Evolutionary conservation across 1,284 basidiomycete genomes (phyloP).

Genomic region (Agroathelia rolfsii): DNA sequence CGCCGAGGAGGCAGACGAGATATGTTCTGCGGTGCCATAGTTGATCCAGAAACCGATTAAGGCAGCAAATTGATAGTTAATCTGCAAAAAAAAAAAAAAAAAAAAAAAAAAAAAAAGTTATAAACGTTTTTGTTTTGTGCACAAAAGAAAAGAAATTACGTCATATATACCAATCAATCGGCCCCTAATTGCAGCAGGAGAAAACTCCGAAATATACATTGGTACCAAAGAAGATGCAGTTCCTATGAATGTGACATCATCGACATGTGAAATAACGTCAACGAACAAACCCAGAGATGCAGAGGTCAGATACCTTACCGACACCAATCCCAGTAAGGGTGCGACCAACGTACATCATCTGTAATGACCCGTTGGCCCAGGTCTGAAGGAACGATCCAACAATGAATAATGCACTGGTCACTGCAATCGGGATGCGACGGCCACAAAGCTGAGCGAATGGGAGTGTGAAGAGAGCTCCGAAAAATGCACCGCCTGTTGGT

Average conservation of each 20-base stretch:
- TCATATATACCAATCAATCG: constrained; percentile 41
- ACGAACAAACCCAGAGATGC: too few relatives aligned
- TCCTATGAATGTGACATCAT: too few relatives aligned
- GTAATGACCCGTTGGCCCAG: constrained; percentile 24
- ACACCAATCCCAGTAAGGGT: too few relatives aligned
- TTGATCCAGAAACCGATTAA: constrained; percentile 37
- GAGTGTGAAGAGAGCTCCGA: constrained; percentile 29
- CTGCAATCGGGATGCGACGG: too few relatives aligned
- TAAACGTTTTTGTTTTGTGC: constrained; percentile 12
- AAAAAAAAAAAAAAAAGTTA: not conserved
- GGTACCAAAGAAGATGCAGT: constrained; percentile 32
- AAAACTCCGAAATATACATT: constrained; percentile 32
- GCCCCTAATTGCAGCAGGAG: constrained; percentile 36
- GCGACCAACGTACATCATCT: constrained; percentile 23
- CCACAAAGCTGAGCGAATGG: constrained; percentile 24
- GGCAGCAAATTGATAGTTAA: not conserved
- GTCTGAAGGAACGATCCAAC: too few relatives aligned
- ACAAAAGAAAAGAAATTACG: constrained; percentile 16
- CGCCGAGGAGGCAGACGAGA: constrained; percentile 21
- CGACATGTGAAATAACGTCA: too few relatives aligned
- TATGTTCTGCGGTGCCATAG: constrained; percentile 32
- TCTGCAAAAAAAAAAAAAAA: constrained; percentile 15
- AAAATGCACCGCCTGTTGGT: constrained; percentile 24
- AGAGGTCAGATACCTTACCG: too few relatives aligned
- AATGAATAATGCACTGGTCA: too few relatives aligned